Percentiles rank a stretch among this genome's conserved stretches.
These are phyloP conservation scores for Hordeum vulgare DNA, from an alignment of 176 grass and related monocot genomes.

Conservation along the genomic window MorexV3_pseudomolecules_assembly NC_058521.1:324392712-324393211, in stretches of 20 bases:
- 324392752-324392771: not conserved
- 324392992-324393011: not conserved
- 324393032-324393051: conserved; percentile 22
- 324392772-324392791: not conserved
- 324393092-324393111: conserved; percentile 35
- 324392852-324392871: too few relatives aligned
- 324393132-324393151: not conserved
- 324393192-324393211: too few relatives aligned
- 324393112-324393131: conserved; percentile 45
- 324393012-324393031: not conserved
- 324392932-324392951: not conserved
- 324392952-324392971: not conserved
- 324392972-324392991: not conserved
- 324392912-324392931: not conserved
- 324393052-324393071: conserved; percentile 54
- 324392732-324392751: not conserved
- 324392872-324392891: too few relatives aligned
- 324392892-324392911: too few relatives aligned
- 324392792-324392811: too few relatives aligned
- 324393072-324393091: conserved; percentile 54
- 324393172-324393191: too few relatives aligned
- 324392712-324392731: too few relatives aligned
- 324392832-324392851: too few relatives aligned
- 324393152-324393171: too few relatives aligned
- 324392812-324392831: too few relatives aligned